Evolutionary conservation across 2,329 filamentous ascomycete species (phyloP), one percentile per base, ranked within the genome.

Genomic region (Epichloe brachyelytri): DNA sequence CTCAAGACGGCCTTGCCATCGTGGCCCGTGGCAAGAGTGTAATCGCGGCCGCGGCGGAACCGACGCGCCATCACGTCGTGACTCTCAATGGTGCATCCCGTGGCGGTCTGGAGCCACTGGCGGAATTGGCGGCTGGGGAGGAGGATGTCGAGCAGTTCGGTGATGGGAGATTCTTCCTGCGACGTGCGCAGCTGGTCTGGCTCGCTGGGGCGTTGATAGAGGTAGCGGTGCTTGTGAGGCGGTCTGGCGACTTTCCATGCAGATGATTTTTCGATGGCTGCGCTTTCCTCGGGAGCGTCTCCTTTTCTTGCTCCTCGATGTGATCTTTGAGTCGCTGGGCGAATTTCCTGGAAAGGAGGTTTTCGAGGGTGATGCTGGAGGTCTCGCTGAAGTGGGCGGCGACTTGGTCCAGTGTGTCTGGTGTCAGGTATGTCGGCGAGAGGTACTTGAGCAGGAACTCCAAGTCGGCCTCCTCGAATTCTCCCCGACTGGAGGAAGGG

Each of bases 181-280:
- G 63, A 60, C 5, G 64, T 62, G 45, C 65, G 65, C 48, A 65
- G 57, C 48, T 69, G 58, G 52, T 66, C 55, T 46, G 67, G 55
- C 49, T 68, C 67, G 47, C 61, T 74, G 57, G 69, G 71, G 58
- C 88, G 82, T 53, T 87, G 78, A 68, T 93, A 98, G 2, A 95
- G 74, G 65, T 85, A 98, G 14, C 90, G 86, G 63, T 96, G 89
- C 71, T 98, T 98, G 71, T 98, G 90, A 0, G 93, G 93, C 39
- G 93, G 93, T 34, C 80, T 78, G 6, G 93, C 87, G 8, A 94
- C 85, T 54, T 76, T 79, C 86, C 87, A 93, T 0, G 70, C 68
- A 41, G 72, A 78, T 55, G 70, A 70, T 44, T 73, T 73, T 60
- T 83, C 79, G 53, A 85, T 81, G 52, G 77, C 74, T 0, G 66